Conservation (phyloP, 208 protist genomes). For the Leishmania martiniquensis region DNA sequence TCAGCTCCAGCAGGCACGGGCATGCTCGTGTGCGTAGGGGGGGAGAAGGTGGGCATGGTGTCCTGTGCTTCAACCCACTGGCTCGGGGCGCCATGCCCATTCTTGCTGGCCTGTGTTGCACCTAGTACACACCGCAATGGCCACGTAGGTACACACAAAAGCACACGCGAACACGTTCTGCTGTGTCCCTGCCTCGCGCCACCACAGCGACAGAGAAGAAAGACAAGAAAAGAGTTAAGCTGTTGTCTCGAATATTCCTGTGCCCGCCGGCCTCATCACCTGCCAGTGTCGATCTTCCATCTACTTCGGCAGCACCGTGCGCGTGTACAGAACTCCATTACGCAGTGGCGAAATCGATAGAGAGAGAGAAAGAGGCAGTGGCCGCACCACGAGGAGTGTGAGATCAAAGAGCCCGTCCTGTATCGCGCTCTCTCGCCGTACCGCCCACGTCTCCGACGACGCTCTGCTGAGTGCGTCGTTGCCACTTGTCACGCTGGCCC, state of each 20-base stretch:
- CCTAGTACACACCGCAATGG: not conserved
- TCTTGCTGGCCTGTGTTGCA: not conserved
- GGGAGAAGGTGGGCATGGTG: not conserved
- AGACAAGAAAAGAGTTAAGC: not conserved
- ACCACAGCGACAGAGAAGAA: not conserved
- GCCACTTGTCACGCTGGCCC: not conserved
- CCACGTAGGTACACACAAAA: not conserved
- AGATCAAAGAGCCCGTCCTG: not conserved
- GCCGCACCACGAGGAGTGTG: not conserved
- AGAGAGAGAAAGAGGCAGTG: not conserved
- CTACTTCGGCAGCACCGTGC: not conserved
- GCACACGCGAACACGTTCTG: not conserved
- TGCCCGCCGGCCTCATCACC: too few relatives aligned
- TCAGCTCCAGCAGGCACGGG: not conserved
- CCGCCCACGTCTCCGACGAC: not conserved
- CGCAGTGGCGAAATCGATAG: not conserved
- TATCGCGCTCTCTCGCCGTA: not conserved
- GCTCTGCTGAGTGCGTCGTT: not conserved
- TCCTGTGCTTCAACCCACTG: not conserved
- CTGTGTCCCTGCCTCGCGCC: slow-evolving; percentile 9
- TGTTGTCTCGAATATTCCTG: not conserved
- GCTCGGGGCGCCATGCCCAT: not conserved
- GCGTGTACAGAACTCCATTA: not conserved
- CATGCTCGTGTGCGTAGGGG: not conserved
- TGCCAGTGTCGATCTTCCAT: not conserved